Conservation (phyloP, 352 stramenopile genomes). For the Globisporangium viniferum region DNA sequence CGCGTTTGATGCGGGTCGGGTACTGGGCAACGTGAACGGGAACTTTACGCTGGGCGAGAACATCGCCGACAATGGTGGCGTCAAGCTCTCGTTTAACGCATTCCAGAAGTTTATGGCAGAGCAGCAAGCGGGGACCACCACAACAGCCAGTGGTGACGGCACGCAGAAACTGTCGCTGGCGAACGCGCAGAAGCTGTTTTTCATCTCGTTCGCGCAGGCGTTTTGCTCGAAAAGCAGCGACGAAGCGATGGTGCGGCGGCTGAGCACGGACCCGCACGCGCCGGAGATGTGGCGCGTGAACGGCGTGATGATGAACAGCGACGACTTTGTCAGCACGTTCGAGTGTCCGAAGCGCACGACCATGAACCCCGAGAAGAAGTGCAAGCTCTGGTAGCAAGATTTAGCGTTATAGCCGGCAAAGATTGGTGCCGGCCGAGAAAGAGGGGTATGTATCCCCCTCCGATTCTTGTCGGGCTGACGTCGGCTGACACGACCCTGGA, state of each 20-base stretch:
- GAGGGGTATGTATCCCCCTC: too few relatives aligned
- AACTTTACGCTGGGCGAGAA: slow-evolving; percentile 81
- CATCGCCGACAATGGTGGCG: slow-evolving; percentile 80
- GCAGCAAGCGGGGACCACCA: slow-evolving; percentile 21
- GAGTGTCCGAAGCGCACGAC: slow-evolving; percentile 41
- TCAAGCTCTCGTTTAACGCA: slow-evolving; percentile 68
- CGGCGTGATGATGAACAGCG: slow-evolving; percentile 72
- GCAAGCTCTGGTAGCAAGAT: slow-evolving; percentile 61
- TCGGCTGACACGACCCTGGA: too few relatives aligned
- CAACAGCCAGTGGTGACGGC: not conserved
- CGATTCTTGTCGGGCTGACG: too few relatives aligned
- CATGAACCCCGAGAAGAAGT: slow-evolving; percentile 75
- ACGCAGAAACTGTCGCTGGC: slow-evolving; percentile 5
- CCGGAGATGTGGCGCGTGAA: slow-evolving; percentile 77
- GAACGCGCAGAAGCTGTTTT: slow-evolving; percentile 62
- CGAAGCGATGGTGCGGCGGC: slow-evolving; percentile 38
- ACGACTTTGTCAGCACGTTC: slow-evolving; percentile 63
- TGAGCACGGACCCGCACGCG: slow-evolving; percentile 62
- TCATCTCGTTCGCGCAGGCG: slow-evolving; percentile 70
- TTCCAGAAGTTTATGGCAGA: slow-evolving; percentile 39
- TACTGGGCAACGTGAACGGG: slow-evolving; percentile 70
- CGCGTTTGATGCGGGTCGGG: slow-evolving; percentile 28
- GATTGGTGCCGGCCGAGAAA: too few relatives aligned
- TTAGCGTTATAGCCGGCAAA: too few relatives aligned
- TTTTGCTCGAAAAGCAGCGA: slow-evolving; percentile 71